A percentile compares a stretch with the other conserved stretches of the same genome.
Conservation (phyloP, 2,329 filamentous ascomycete species). For the Bisporella sp. region DNA sequence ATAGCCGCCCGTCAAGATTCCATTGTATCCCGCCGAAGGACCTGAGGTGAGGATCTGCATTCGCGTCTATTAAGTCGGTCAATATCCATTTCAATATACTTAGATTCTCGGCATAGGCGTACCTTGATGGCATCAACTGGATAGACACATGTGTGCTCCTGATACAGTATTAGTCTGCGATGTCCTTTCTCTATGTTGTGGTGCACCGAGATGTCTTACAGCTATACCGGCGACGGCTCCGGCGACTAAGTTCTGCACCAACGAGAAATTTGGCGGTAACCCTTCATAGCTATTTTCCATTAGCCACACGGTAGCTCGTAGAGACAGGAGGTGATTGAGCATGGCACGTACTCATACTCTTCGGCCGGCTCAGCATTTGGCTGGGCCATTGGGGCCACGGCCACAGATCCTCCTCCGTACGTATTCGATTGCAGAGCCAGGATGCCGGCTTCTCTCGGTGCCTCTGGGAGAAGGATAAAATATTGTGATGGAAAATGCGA, state of each 20-base stretch:
- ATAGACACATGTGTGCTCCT: conserved; percentile 99
- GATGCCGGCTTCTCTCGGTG: conserved; percentile 36
- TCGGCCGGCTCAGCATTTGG: conserved; percentile 55
- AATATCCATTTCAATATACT: conserved; percentile 10
- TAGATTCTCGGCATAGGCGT: conserved; percentile 2
- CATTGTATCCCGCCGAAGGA: conserved; percentile 74
- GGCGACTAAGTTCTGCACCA: conserved; percentile 90
- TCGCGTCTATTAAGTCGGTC: conserved; percentile 60
- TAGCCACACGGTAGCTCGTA: not conserved
- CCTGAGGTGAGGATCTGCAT: conserved; percentile 94
- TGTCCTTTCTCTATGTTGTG: conserved; percentile 1
- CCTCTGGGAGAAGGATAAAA: not conserved
- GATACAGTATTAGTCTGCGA: conserved; percentile 14
- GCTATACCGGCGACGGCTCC: conserved; percentile 79
- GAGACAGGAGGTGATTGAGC: not conserved
- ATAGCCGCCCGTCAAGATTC: conserved; percentile 85
- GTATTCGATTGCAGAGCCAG: conserved; percentile 54
- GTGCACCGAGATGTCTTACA: conserved; percentile 14
- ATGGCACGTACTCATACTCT: conserved; percentile 55
- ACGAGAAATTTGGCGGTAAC: conserved; percentile 87
- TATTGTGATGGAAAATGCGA: no score
- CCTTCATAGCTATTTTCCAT: conserved; percentile 66
- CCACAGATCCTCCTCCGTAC: conserved; percentile 57
- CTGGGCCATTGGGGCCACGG: conserved; percentile 65
- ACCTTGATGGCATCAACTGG: conserved; percentile 98